These are phyloP conservation scores for Candida piceae DNA, from an alignment of 805 yeast genomes.

Conservation along the genomic window DNA sequence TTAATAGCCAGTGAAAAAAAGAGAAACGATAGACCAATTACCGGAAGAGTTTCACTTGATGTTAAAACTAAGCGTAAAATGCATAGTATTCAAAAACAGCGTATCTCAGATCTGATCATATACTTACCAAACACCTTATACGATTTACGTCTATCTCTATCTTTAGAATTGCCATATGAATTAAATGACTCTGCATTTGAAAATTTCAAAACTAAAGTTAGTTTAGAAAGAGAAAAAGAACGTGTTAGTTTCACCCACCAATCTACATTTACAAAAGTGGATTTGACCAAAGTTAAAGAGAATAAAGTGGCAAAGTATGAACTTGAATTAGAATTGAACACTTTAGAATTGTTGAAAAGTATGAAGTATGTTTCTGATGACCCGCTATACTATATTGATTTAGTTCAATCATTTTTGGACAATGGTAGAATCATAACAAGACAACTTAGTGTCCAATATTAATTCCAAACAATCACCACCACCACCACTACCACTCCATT, in stretches of 20 bases:
- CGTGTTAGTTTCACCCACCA: conserved; percentile 68
- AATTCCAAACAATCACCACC: too few relatives aligned
- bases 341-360: conserved; percentile 27
- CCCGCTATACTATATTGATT: conserved; percentile 38
- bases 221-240: conserved; percentile 61
- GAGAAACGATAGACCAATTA: conserved; percentile 60
- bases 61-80: conserved; percentile 60
- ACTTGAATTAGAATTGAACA: conserved; percentile 32
- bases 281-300: conserved; percentile 56
- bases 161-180: conserved; percentile 70
- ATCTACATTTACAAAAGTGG: conserved; percentile 70
- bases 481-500: too few relatives aligned
- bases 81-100: conserved; percentile 65
- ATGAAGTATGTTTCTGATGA: conserved; percentile 31
- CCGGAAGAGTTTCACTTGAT: conserved; percentile 64
- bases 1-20: conserved; percentile 56
- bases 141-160: conserved; percentile 71
- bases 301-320: conserved; percentile 27
- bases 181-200: conserved; percentile 48
- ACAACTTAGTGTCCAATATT: conserved; percentile 26
- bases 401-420: conserved; percentile 41
- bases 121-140: conserved; percentile 72
- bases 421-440: conserved; percentile 35
- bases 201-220: conserved; percentile 44
- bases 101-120: conserved; percentile 67